A percentile compares a stretch with the other conserved stretches of the same genome.
Evolutionary conservation across 2,329 filamentous ascomycete species (phyloP).

Genomic region (Penicillium palitans): DNA sequence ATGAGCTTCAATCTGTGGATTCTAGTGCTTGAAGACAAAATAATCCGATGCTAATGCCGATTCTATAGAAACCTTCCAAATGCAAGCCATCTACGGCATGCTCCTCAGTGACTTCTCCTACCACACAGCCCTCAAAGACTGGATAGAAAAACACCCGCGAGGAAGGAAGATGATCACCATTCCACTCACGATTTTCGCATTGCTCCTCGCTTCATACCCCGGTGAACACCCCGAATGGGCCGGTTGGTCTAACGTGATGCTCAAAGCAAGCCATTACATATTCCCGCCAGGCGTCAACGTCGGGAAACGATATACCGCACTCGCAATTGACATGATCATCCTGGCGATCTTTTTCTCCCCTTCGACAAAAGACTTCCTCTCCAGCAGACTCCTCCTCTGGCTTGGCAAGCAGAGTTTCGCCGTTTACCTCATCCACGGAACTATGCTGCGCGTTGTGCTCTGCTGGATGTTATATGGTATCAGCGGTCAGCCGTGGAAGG

Average conservation of each 20-base stretch:
- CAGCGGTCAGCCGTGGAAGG: slow-evolving; percentile 47
- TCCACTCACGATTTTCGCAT: slow-evolving; percentile 45
- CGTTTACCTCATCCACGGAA: slow-evolving; percentile 57
- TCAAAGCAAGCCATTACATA: slow-evolving; percentile 44
- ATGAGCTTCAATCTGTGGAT: neutral
- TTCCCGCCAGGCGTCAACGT: slow-evolving; percentile 49
- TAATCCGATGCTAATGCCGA: neutral
- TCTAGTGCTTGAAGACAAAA: neutral
- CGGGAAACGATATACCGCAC: slow-evolving; percentile 49
- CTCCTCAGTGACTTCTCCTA: slow-evolving; percentile 54
- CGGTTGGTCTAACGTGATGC: slow-evolving; percentile 50
- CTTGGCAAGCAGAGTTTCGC: slow-evolving; percentile 58
- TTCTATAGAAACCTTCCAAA: slow-evolving; percentile 53
- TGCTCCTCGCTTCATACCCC: slow-evolving; percentile 53
- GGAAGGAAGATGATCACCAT: slow-evolving; percentile 41
- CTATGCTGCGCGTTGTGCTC: slow-evolving; percentile 53
- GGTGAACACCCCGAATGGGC: slow-evolving; percentile 53
- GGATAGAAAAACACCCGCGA: slow-evolving; percentile 45
- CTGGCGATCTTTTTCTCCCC: slow-evolving; percentile 55
- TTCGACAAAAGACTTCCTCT: slow-evolving; percentile 50
- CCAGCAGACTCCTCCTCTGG: slow-evolving; percentile 54
- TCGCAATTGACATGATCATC: slow-evolving; percentile 52
- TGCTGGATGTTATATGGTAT: slow-evolving; percentile 56
- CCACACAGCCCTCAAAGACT: slow-evolving; percentile 48
- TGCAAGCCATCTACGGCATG: slow-evolving; percentile 54